A percentile compares a stretch with the other conserved stretches of the same genome.
Evolutionary conservation across 2,329 filamentous ascomycete species (phyloP).

Genomic region (Meredithiella fracta): DNA sequence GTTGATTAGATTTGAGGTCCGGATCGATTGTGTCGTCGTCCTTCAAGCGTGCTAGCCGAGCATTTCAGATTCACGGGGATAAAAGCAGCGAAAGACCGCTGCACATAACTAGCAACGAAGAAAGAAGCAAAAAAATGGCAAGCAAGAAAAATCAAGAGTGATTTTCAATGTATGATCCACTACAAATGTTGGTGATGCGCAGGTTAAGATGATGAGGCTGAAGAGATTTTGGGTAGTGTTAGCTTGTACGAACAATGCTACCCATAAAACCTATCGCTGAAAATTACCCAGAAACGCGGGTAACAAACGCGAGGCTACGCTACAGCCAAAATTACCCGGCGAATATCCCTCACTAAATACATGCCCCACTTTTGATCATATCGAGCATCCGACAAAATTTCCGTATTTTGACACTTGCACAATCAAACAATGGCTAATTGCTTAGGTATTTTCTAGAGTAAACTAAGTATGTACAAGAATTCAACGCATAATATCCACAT

Average conservation of each 20-base stretch:
- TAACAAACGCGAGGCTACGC: slow-evolving; percentile 13
- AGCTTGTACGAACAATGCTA: not conserved
- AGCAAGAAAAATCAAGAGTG: slow-evolving; percentile 16
- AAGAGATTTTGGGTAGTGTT: slow-evolving; percentile 13
- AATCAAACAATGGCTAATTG: not conserved
- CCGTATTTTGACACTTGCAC: not conserved
- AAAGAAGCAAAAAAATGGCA: slow-evolving; percentile 16
- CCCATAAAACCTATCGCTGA: not conserved
- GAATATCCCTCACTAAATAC: not conserved
- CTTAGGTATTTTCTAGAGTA: not conserved
- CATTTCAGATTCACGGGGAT: slow-evolving; percentile 14
- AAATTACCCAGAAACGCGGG: slow-evolving; percentile 15
- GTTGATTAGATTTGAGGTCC: slow-evolving; percentile 2
- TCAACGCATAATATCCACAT: not conserved
- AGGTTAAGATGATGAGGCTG: slow-evolving; percentile 13
- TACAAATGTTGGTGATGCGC: not conserved
- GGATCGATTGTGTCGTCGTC: slow-evolving; percentile 12
- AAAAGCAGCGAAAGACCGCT: slow-evolving; percentile 15
- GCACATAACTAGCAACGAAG: slow-evolving; percentile 19
- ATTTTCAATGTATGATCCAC: not conserved
- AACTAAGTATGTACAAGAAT: not conserved
- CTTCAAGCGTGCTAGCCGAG: slow-evolving; percentile 14
- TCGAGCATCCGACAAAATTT: slow-evolving; percentile 1
- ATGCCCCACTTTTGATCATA: slow-evolving; percentile 7
- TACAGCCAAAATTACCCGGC: slow-evolving; percentile 3